Evolutionary conservation across 257 asterid species (phyloP).

Genomic region (Plantago major): DNA sequence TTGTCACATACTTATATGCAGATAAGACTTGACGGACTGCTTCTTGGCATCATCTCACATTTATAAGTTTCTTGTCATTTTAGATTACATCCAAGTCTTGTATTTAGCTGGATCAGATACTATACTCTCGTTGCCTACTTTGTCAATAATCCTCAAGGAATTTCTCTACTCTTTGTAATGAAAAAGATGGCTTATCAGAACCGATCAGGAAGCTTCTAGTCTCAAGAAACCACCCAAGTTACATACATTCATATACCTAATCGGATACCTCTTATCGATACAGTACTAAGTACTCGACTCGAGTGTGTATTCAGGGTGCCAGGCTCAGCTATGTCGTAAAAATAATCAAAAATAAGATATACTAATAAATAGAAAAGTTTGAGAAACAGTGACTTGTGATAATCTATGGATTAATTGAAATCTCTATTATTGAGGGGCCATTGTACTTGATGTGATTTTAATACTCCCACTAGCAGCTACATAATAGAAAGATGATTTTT

Average conservation of each 20-base stretch:
- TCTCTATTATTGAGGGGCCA: constrained; percentile 32
- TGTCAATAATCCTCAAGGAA: not conserved
- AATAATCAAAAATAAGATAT: too few relatives aligned
- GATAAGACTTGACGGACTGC: constrained; percentile 1
- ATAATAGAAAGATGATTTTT: constrained; percentile 13
- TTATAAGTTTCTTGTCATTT: constrained; percentile 7
- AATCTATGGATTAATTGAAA: constrained; percentile 20
- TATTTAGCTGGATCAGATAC: not conserved
- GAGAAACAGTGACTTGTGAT: not conserved
- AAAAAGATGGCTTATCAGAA: too few relatives aligned
- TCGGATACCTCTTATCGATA: too few relatives aligned
- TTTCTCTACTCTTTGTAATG: constrained; percentile 1
- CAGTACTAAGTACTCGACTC: too few relatives aligned
- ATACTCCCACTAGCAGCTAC: constrained; percentile 13
- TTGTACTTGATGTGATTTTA: constrained; percentile 23
- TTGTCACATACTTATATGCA: constrained; percentile 7
- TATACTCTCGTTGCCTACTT: not conserved
- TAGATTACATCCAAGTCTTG: constrained; percentile 14
- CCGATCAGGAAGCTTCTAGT: too few relatives aligned
- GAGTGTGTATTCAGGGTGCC: too few relatives aligned
- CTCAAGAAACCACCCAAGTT: too few relatives aligned
- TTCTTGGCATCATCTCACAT: not conserved
- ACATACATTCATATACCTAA: too few relatives aligned
- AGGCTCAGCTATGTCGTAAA: too few relatives aligned
- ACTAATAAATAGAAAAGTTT: not conserved